A percentile compares a stretch with the other conserved stretches of the same genome.
Conservation (phyloP, 2,329 filamentous ascomycete genomes). For the Cercospora beticola region DNA sequence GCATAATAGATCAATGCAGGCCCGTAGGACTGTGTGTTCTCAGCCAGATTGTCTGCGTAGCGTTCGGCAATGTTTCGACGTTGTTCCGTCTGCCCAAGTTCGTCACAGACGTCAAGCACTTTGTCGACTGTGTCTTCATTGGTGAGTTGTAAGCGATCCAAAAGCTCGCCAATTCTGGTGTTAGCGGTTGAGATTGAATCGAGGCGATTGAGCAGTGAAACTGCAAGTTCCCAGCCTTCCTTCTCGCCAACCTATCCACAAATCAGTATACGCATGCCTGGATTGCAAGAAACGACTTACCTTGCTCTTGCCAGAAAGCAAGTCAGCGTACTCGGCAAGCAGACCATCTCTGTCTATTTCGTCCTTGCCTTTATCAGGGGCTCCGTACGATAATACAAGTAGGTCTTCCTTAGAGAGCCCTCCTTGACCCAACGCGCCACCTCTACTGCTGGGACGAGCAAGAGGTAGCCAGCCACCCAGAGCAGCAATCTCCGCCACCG, state of each 20-base stretch:
- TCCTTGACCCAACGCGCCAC: conserved; percentile 56
- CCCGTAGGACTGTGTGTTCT: conserved; percentile 68
- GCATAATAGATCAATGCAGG: conserved; percentile 89
- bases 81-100: conserved; percentile 74
- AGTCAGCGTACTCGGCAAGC: conserved; percentile 70
- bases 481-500: conserved; percentile 80
- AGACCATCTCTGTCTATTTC: conserved; percentile 83
- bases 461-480: conserved; percentile 76
- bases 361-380: conserved; percentile 54
- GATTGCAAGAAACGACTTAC: conserved; percentile 7
- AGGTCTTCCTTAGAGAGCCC: conserved; percentile 76
- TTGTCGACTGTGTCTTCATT: conserved; percentile 74
- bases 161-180: conserved; percentile 69
- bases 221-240: conserved; percentile 84
- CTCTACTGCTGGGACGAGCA: conserved; percentile 51
- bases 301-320: conserved; percentile 50
- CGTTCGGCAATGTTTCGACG: conserved; percentile 81
- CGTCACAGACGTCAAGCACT: conserved; percentile 73
- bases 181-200: conserved; percentile 71
- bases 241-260: conserved; percentile 32
- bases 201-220: conserved; percentile 78
- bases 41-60: conserved; percentile 75
- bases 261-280: conserved; percentile 35
- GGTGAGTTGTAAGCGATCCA: conserved; percentile 70
- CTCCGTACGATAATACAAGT: conserved; percentile 72